Percentiles rank a stretch among this genome's conserved stretches.
phyloP scores from a whole-genome alignment of 495 filamentous ascomycete species.

The Ascodesmis nigricans region DNA sequence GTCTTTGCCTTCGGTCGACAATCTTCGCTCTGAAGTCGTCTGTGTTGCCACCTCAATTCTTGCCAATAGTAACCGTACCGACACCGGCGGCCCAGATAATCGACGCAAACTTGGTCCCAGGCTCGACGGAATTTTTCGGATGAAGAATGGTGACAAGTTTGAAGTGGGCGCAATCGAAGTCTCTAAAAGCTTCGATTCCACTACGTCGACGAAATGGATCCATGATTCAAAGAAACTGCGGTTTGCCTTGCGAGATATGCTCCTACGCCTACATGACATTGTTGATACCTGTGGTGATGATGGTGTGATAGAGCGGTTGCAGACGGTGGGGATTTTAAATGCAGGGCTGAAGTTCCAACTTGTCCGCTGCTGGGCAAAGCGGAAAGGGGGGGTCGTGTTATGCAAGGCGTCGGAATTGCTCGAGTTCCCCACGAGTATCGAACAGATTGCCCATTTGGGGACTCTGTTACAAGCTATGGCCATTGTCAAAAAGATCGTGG shows the following conservation, averaged over 20 bases:
- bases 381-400: too few species aligned
- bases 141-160: constrained; percentile 9
- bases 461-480: too few species aligned
- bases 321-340: constrained; percentile 13
- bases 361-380: too few species aligned
- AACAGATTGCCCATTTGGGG: too few species aligned
- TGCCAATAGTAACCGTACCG: constrained; percentile 12
- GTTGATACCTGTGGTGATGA: constrained; percentile 8
- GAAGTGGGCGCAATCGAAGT: constrained; percentile 15
- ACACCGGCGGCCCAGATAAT: constrained; percentile 3
- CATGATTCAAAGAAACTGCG: constrained; percentile 7
- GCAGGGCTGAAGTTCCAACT: too few species aligned
- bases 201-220: constrained; percentile 14
- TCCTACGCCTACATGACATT: constrained; percentile 9
- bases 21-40: constrained; percentile 7
- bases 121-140: constrained; percentile 12
- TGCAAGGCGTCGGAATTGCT: too few species aligned
- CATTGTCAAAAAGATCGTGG: too few species aligned
- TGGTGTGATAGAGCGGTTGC: constrained; percentile 2
- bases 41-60: constrained; percentile 12
- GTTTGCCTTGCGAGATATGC: constrained; percentile 13
- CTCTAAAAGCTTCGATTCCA: constrained; percentile 8
- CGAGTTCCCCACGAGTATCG: too few species aligned
- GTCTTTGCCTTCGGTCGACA: too few species aligned
- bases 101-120: constrained; percentile 11